phyloP scores from a whole-genome alignment of 1,284 basidiomycete genomes.

The Polyporus tsugae region DNA sequence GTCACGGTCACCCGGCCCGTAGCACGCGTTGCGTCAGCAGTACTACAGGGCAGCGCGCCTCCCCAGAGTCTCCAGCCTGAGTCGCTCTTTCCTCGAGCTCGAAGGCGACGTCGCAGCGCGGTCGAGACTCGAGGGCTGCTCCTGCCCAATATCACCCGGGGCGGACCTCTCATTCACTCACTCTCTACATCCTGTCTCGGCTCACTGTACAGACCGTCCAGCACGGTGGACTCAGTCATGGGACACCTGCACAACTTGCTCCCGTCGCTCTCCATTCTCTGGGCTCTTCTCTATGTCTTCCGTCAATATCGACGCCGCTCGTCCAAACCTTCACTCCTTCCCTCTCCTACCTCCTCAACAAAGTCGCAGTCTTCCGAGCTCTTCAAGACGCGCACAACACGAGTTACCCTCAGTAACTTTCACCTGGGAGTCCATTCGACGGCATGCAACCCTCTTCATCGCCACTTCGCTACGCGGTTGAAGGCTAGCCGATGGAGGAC shows the following conservation, averaged over 20 bases:
- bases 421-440: conserved; percentile 63
- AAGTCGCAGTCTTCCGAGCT: conserved; percentile 19
- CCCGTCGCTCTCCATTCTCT: conserved; percentile 31
- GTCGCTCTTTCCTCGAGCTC: too few relatives aligned
- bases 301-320: conserved; percentile 23
- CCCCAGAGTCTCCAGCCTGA: too few relatives aligned
- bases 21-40: too few relatives aligned
- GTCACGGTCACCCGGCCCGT: too few relatives aligned
- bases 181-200: too few relatives aligned
- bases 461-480: conserved; percentile 37
- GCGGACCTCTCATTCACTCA: too few relatives aligned
- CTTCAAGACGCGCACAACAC: conserved; percentile 24
- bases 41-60: too few relatives aligned
- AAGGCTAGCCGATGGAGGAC: conserved; percentile 23
- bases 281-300: conserved; percentile 29
- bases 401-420: conserved; percentile 35
- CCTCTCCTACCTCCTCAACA: conserved; percentile 23
- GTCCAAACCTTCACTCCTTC: conserved; percentile 10
- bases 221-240: neutral
- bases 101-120: too few relatives aligned
- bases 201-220: neutral
- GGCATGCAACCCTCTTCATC: conserved; percentile 60
- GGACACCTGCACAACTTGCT: conserved; percentile 5
- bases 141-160: too few relatives aligned
- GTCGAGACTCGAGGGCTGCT: too few relatives aligned